Evolutionary conservation across 495 filamentous ascomycete genomes (phyloP), one percentile per base, ranked within the genome.

Genomic region (Aspergillus sclerotioniger): DNA sequence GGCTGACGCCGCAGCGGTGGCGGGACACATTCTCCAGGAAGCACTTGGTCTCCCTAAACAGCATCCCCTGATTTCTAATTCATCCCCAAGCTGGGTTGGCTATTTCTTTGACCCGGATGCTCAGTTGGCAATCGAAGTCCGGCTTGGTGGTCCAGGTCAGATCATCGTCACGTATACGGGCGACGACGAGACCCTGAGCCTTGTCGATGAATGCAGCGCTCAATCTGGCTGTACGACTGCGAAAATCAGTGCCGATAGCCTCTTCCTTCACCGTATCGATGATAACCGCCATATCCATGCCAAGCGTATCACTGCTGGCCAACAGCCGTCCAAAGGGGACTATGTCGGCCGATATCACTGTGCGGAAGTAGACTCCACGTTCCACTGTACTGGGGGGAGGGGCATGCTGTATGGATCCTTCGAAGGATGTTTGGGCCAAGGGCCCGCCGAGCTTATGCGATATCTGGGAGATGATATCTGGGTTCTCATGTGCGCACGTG

Each of bases 391-490:
- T 17, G 71, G 71, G 1, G 50, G 53, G 12, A 60, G 60, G 10
- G 67, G 57, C 1, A 58, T 72, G 51, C 29, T 74, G 8, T 74
- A 74, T 37, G 71, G 71, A 0, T 33, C 43, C 6, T 71, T 74
- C 45, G 66, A 71, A 35, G 71, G 71, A 9, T 74, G 61, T 43
- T 56, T 74, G 13, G 71, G 71, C 6, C 41, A 53, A 3, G 69
- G 71, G n/a, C 53, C 60, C 4, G 56, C 51, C 6, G 60, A 61
- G 15, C 55, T 60, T 0, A 65, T 74, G 63, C 51, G 47, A 12
- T 72, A 66, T 48, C 51, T 74, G 6, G 69, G 64, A 3, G 58
- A 63, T 19, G 69, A 74, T 67, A 56, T 72, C 2, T 74, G 71
- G 71, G 51, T 21, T 3, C 41, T 74, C 32, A 51, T 54, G 8